phyloP scores from a whole-genome alignment of 2,329 filamentous ascomycete genomes.

The Botrytis porri region DNA sequence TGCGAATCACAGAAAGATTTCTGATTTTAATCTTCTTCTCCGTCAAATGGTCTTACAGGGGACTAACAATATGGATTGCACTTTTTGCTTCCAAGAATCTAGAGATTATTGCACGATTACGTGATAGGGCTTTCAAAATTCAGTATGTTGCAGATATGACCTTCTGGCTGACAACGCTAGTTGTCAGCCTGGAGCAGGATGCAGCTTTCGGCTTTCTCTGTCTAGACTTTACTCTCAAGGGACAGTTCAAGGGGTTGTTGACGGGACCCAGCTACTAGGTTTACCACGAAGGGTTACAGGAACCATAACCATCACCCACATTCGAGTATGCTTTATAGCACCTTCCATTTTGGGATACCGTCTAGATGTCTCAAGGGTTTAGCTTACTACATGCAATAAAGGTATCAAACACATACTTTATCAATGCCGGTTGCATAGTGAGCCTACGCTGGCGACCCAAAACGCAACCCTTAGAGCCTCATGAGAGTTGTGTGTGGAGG shows the following conservation, averaged over 20 bases:
- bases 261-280: background rate
- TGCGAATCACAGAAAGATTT: rapidly evolving
- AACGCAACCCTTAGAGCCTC: background rate
- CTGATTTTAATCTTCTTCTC: background rate
- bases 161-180: background rate
- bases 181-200: no score
- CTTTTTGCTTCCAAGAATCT: background rate
- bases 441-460: background rate
- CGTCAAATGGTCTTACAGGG: background rate
- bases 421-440: background rate
- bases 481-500: background rate
- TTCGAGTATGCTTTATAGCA: background rate
- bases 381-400: background rate
- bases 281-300: background rate
- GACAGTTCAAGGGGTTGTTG: background rate
- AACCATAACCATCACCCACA: background rate
- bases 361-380: background rate
- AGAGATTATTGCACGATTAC: background rate
- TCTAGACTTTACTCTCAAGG: background rate
- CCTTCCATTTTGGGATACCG: background rate
- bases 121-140: background rate
- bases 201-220: background rate
- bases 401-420: background rate
- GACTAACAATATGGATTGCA: background rate
- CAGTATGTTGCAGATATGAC: background rate